Percentiles rank a stretch among this genome's conserved stretches.
These are phyloP conservation scores for Cadophora sp. DNA, from an alignment of 2,329 filamentous ascomycete genomes.

Conservation along the genomic window DNA sequence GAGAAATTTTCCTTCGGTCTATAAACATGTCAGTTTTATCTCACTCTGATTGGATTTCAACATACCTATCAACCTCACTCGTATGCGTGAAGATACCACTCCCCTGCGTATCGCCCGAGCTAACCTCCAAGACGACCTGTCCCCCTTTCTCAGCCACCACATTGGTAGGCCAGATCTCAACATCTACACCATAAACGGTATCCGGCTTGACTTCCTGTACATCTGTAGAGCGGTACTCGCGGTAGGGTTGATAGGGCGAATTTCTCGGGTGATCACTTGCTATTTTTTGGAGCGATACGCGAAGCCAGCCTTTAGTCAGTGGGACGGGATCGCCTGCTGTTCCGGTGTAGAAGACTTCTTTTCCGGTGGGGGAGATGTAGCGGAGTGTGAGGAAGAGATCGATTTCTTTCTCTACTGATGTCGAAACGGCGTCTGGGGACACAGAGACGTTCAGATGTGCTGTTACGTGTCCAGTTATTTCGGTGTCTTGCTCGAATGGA, in stretches of 20 bases:
- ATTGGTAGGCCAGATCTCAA: constrained; percentile 71
- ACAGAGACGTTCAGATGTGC: constrained; percentile 70
- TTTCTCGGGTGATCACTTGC: constrained; percentile 58
- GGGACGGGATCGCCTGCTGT: constrained; percentile 70
- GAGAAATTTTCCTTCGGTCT: constrained; percentile 51
- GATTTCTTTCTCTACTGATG: constrained; percentile 53
- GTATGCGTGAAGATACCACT: constrained; percentile 63
- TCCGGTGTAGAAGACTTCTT: constrained; percentile 69
- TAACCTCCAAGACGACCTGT: constrained; percentile 61
- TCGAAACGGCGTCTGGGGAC: constrained; percentile 43
- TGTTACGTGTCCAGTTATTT: constrained; percentile 72
- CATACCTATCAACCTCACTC: constrained; percentile 45
- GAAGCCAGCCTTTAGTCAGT: constrained; percentile 69
- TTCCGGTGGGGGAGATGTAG: constrained; percentile 59
- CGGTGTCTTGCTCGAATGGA: constrained; percentile 66
- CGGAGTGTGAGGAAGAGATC: constrained; percentile 70
- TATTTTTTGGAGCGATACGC: constrained; percentile 62
- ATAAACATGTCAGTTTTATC: neutral
- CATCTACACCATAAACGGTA: constrained; percentile 64
- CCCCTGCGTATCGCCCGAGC: constrained; percentile 64
- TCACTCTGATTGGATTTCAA: neutral
- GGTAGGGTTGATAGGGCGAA: constrained; percentile 59
- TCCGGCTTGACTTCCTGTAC: constrained; percentile 60
- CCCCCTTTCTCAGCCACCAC: constrained; percentile 60
- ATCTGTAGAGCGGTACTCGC: constrained; percentile 64